Conservation (phyloP, 495 filamentous ascomycete genomes). For the Annulohypoxylon nitens region DNA sequence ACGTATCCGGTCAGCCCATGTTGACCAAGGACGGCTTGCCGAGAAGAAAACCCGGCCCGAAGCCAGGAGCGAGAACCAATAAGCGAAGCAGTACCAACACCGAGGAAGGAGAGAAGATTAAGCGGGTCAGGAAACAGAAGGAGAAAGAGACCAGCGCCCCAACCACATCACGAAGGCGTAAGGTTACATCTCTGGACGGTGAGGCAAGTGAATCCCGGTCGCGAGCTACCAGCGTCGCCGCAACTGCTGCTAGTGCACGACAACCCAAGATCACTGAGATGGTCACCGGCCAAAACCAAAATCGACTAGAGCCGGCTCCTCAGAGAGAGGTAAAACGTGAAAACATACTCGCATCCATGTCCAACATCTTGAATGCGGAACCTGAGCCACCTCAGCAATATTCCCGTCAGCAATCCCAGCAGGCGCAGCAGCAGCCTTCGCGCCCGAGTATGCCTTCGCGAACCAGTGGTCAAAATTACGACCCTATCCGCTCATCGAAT, state of each 20-base stretch:
- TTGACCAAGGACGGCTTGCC: constrained; percentile 63
- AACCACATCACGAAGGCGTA: constrained; percentile 65
- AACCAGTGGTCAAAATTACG: constrained; percentile 84
- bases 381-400: constrained; percentile 54
- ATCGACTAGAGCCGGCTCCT: constrained; percentile 49
- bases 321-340: constrained; percentile 58
- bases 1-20: constrained; percentile 49
- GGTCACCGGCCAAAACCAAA: constrained; percentile 25
- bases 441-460: constrained; percentile 60
- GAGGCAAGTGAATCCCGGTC: constrained; percentile 38
- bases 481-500: constrained; percentile 83
- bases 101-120: constrained; percentile 65
- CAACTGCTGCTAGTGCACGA: constrained; percentile 36
- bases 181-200: constrained; percentile 52
- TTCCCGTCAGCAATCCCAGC: constrained; percentile 38
- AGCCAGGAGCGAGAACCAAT: constrained; percentile 64
- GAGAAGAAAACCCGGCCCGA: constrained; percentile 64
- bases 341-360: constrained; percentile 59
- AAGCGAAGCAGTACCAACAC: constrained; percentile 54
- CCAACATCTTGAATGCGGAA: constrained; percentile 63
- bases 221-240: constrained; percentile 40
- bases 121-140: constrained; percentile 67
- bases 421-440: constrained; percentile 46
- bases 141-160: constrained; percentile 69
- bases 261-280: constrained; percentile 59